Evolutionary conservation across 1,284 basidiomycete genomes (phyloP).

Genomic region (Fomitopsis schrenkii): DNA sequence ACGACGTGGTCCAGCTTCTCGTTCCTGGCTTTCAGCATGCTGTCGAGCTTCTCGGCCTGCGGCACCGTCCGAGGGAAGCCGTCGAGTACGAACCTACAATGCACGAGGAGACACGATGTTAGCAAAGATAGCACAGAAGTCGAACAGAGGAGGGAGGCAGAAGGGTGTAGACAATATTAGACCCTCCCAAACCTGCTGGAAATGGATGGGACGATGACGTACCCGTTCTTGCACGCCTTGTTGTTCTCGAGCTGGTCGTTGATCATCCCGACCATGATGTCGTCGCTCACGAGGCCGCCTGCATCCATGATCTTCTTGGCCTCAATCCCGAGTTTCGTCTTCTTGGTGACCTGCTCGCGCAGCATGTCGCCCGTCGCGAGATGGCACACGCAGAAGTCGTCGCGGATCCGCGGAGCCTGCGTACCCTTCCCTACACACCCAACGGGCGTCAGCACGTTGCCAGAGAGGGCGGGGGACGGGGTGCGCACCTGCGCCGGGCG

Average conservation of each 20-base stretch:
- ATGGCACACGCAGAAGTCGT: slow-evolving; percentile 96
- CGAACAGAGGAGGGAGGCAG: too few species aligned
- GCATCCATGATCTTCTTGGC: slow-evolving; percentile 99
- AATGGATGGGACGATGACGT: slow-evolving; percentile 11
- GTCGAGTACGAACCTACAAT: slow-evolving; percentile 88
- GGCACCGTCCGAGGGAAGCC: slow-evolving; percentile 98
- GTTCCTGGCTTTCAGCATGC: slow-evolving; percentile 79
- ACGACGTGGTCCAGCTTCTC: slow-evolving; percentile 92
- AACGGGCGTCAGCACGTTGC: neutral
- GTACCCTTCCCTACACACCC: slow-evolving; percentile 84
- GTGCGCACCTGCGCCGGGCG: slow-evolving; percentile 88
- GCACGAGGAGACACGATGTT: slow-evolving; percentile 1
- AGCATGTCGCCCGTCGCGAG: slow-evolving; percentile 99
- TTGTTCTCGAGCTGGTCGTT: slow-evolving; percentile 95
- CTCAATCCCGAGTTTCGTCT: slow-evolving; percentile 85
- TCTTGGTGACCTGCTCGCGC: slow-evolving; percentile 86
- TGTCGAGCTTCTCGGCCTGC: slow-evolving; percentile 96
- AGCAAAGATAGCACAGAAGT: neutral
- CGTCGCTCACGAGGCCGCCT: slow-evolving; percentile 91
- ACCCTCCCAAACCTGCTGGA: neutral
- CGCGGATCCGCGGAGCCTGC: slow-evolving; percentile 91
- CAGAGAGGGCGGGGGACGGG: neutral
- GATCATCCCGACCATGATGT: slow-evolving; percentile 98
- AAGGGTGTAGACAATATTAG: neutral
- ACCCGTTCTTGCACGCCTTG: slow-evolving; percentile 92